A percentile compares a stretch with the other conserved stretches of the same genome.
phyloP scores from a whole-genome alignment of 441 rosid genomes.

The Pelargonium citronellum region DNA sequence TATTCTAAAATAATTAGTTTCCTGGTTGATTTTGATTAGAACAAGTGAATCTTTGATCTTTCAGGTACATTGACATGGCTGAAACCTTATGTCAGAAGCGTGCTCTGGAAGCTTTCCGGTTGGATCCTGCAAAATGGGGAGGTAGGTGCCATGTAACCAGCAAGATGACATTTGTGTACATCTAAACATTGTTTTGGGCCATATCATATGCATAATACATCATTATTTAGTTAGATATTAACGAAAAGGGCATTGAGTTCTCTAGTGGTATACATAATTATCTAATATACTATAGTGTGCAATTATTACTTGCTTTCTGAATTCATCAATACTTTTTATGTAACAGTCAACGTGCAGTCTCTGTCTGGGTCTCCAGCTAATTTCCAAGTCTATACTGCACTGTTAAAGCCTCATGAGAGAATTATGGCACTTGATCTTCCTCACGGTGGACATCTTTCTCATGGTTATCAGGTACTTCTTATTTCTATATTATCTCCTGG shows the following conservation, averaged over 20 bases:
- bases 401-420: constrained; percentile 26
- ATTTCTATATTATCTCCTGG: not conserved
- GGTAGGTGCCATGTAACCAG: constrained; percentile 33
- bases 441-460: constrained; percentile 32
- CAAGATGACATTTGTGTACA: not conserved
- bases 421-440: constrained; percentile 33
- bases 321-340: constrained; percentile 17
- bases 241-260: not conserved
- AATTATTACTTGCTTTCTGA: constrained; percentile 10
- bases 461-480: constrained; percentile 28
- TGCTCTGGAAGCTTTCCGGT: constrained; percentile 74
- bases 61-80: constrained; percentile 90
- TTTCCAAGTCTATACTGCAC: constrained; percentile 25
- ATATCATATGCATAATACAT: not conserved
- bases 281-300: constrained; percentile 11
- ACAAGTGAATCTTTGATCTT: constrained; percentile 17
- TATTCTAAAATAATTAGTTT: not conserved
- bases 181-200: not conserved
- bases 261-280: not conserved
- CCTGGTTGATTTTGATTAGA: not conserved
- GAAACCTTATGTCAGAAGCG: constrained; percentile 85
- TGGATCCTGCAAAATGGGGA: constrained; percentile 96
- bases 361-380: constrained; percentile 32
- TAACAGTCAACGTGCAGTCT: constrained; percentile 47
- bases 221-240: not conserved